Evolutionary conservation across 1,139 yeast species (phyloP), one percentile per base, ranked within the genome.

Genomic region (Magnusiomyces magnusii): DNA sequence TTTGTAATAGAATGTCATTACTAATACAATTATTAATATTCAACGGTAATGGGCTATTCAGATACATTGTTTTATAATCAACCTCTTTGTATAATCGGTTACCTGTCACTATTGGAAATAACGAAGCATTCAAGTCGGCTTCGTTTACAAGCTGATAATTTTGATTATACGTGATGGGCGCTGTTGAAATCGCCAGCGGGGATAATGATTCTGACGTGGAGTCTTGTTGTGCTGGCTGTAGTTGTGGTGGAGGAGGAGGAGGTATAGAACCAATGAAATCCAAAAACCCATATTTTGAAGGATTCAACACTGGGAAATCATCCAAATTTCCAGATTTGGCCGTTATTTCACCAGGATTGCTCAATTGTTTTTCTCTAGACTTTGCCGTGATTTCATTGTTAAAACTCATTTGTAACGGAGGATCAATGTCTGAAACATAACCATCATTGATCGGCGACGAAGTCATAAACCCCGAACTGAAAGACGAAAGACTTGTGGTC

Each of bases 41-140:
- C n/a, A n/a, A n/a, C n/a, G n/a, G n/a, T 47, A 10, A 10, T 21
- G 28, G 21, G 50, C 17, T 9, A 15, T n/a, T 10, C 15, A 47
- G 5, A 3, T 24, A 3, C 25, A 47, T 57, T 54, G 24, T 51
- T 27, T 24, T 57, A 13, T 31, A 31, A 13, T 31, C 36, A 31
- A 31, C 59, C 47, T 55, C 55, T 24, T 59, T 59, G 1, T 59
- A 60, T 27, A 60, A 60, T 21, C 62, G 50, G 31, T 57, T 60
- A 17, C 52, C 57, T 15, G 60, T 58, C 52, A 60, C 24, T 24
- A 60, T 60, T 19, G 62, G 62, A 31, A 36, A 53, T 17, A 60
- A 51, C 1, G 62, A 60, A 21, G 52, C 34, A 3, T n/a, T n/a
- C 2, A n/a, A 17, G 19, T 17, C 36, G 21, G 36, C 34, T 13